These are phyloP conservation scores for Penicillium decumbens DNA, from an alignment of 2,329 filamentous ascomycete genomes.

Conservation along the genomic window DNA sequence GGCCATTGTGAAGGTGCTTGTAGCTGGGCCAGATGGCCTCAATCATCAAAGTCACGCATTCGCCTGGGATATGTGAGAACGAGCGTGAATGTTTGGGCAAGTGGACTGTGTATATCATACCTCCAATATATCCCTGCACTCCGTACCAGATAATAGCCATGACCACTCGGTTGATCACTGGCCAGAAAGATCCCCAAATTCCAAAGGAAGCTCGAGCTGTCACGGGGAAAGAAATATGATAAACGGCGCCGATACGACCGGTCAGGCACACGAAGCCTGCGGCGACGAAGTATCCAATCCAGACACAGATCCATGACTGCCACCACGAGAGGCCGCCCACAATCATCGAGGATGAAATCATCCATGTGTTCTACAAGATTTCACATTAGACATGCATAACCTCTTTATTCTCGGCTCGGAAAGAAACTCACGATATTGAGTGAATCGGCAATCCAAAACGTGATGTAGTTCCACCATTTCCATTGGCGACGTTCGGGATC, in stretches of 20 bases:
- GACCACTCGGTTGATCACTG: conserved; percentile 79
- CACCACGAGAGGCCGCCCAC: conserved; percentile 77
- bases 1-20: conserved; percentile 61
- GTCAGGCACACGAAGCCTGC: conserved; percentile 71
- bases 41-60: conserved; percentile 87
- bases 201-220: conserved; percentile 74
- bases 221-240: conserved; percentile 87
- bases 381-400: conserved; percentile 1
- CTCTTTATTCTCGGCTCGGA: background rate
- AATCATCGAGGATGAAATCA: conserved; percentile 83
- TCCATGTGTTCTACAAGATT: conserved; percentile 69
- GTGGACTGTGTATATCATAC: conserved; percentile 24
- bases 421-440: conserved; percentile 63
- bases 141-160: conserved; percentile 88
- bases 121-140: conserved; percentile 69
- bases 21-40: conserved; percentile 68
- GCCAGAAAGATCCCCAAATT: conserved; percentile 85
- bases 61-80: conserved; percentile 42
- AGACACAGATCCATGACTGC: conserved; percentile 86
- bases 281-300: conserved; percentile 76
- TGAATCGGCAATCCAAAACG: conserved; percentile 78
- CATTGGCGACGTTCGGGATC: conserved; percentile 76
- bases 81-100: background rate
- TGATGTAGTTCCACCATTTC: conserved; percentile 82
- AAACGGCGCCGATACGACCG: conserved; percentile 76